These are phyloP conservation scores for Penicillium concentricum DNA, from an alignment of 2,329 filamentous ascomycete species.

Conservation along the genomic window DNA sequence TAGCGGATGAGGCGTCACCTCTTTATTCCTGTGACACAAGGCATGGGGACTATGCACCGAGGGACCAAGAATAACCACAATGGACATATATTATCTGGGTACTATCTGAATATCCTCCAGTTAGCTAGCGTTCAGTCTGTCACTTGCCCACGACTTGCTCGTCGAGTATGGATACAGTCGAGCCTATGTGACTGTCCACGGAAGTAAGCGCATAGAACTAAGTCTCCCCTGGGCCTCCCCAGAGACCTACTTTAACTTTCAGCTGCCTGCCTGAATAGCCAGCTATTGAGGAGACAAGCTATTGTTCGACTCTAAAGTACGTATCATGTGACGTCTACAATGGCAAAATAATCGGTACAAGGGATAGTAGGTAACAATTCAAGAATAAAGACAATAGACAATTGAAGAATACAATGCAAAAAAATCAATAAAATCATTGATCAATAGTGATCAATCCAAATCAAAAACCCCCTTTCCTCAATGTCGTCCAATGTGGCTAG, in stretches of 20 bases:
- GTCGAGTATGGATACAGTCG: neutral
- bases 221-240: neutral
- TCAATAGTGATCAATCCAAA: neutral
- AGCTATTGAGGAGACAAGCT: neutral
- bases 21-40: neutral
- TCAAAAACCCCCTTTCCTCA: constrained; percentile 8
- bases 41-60: neutral
- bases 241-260: neutral
- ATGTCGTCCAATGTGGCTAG: constrained; percentile 11
- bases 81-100: neutral
- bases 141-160: neutral
- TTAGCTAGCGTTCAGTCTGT: neutral
- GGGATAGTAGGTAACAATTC: neutral
- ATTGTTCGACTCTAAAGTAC: neutral
- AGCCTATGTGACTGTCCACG: neutral
- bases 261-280: neutral
- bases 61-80: neutral
- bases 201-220: neutral
- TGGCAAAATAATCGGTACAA: neutral
- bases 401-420: neutral
- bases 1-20: neutral
- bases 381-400: neutral
- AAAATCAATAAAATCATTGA: neutral
- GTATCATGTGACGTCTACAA: constrained; percentile 7
- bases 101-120: neutral